phyloP scores from a whole-genome alignment of 371 early-diverging fungal species.

The Lichtheimia corymbifera region DNA sequence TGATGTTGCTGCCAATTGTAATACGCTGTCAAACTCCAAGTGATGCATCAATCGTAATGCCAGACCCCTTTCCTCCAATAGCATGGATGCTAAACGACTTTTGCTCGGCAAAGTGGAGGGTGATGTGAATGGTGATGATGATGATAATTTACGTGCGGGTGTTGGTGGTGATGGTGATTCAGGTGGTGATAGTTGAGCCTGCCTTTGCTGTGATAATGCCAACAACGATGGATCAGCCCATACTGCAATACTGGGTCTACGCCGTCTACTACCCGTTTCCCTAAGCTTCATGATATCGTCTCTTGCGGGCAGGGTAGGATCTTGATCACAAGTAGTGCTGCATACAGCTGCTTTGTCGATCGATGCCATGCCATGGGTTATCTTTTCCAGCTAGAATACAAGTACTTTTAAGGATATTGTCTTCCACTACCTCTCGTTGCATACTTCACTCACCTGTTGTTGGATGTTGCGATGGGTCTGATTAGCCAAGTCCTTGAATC shows the following conservation, averaged over 20 bases:
- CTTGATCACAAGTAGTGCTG: slow-evolving; percentile 47
- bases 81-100: slow-evolving; percentile 15
- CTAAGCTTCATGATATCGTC: slow-evolving; percentile 29
- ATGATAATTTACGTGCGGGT: background rate
- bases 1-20: slow-evolving; percentile 26
- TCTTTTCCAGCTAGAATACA: background rate
- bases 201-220: slow-evolving; percentile 43
- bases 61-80: background rate
- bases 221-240: slow-evolving; percentile 78
- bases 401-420: background rate
- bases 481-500: slow-evolving; percentile 31
- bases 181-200: slow-evolving; percentile 11
- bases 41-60: slow-evolving; percentile 16
- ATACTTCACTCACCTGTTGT: slow-evolving; percentile 22
- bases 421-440: background rate
- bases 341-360: slow-evolving; percentile 35
- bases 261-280: slow-evolving; percentile 40
- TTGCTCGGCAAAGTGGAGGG: slow-evolving; percentile 7
- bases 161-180: background rate
- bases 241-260: slow-evolving; percentile 80
- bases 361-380: background rate
- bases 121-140: background rate
- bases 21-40: slow-evolving; percentile 30
- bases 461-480: slow-evolving; percentile 19
- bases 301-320: slow-evolving; percentile 35